These are phyloP conservation scores for Podila verticillata DNA, from an alignment of 192 early-diverging fungal species.

Conservation along the genomic window DNA sequence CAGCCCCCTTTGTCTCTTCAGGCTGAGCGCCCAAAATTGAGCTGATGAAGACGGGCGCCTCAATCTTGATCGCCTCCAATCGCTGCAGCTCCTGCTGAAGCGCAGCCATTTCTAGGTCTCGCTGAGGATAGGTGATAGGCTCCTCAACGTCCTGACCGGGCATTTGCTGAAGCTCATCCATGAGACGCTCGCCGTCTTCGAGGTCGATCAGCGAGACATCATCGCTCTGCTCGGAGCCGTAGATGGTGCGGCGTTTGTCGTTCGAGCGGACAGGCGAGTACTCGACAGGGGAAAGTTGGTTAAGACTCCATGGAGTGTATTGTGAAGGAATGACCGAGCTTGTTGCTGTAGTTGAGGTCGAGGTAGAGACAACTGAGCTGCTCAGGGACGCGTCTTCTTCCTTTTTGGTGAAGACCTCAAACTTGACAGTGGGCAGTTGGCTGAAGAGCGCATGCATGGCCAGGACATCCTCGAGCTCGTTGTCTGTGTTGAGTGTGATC, in stretches of 20 bases:
- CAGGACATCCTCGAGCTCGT: slow-evolving; percentile 41
- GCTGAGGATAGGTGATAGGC: slow-evolving; percentile 27
- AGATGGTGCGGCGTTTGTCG: slow-evolving; percentile 8
- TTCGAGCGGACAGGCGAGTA: neutral
- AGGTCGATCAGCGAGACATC: slow-evolving; percentile 43
- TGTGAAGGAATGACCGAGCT: neutral
- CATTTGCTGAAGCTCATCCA: neutral
- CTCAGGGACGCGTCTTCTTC: neutral
- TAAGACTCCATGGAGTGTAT: slow-evolving; percentile 12
- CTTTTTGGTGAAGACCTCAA: slow-evolving; percentile 12
- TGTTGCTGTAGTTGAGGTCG: neutral
- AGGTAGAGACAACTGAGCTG: neutral
- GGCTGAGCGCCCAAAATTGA: slow-evolving; percentile 8
- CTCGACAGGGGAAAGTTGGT: neutral
- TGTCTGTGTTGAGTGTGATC: slow-evolving; percentile 41
- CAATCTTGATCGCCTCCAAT: slow-evolving; percentile 29
- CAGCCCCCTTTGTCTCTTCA: no score
- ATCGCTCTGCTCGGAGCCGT: slow-evolving; percentile 24
- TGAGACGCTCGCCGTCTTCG: slow-evolving; percentile 7
- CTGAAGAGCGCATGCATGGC: slow-evolving; percentile 36
- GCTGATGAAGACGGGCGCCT: slow-evolving; percentile 31
- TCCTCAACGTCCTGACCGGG: neutral
- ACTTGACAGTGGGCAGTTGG: slow-evolving; percentile 26
- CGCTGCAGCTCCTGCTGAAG: slow-evolving; percentile 22
- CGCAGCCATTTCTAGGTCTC: slow-evolving; percentile 17